These are phyloP conservation scores for Anaeramoeba ignava DNA, from an alignment of 78 protist genomes.

Conservation along the genomic window DNA sequence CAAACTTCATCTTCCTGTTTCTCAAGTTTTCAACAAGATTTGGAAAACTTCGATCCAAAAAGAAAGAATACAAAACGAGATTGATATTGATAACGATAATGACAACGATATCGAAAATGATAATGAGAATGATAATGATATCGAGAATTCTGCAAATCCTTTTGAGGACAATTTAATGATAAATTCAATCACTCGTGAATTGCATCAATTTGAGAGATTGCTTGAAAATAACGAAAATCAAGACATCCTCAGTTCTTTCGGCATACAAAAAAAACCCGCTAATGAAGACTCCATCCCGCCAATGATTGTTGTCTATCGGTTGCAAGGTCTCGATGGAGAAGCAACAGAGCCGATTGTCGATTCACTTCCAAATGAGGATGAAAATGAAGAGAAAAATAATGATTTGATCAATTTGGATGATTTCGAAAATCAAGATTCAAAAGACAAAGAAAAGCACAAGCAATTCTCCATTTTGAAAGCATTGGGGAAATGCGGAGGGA, in stretches of 20 bases:
- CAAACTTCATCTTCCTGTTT: slow-evolving; percentile 61
- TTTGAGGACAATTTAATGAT: neutral
- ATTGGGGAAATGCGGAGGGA: too few species aligned
- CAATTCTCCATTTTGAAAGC: too few species aligned
- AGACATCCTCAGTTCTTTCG: neutral
- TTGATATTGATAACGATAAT: neutral
- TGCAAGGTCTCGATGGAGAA: slow-evolving; percentile 76
- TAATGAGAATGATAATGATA: neutral
- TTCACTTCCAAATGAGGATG: too few species aligned
- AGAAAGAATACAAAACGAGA: slow-evolving; percentile 55
- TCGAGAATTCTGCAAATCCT: neutral
- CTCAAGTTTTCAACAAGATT: neutral
- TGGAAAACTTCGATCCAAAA: slow-evolving; percentile 34
- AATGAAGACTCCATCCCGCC: slow-evolving; percentile 29
- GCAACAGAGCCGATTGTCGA: slow-evolving; percentile 58
- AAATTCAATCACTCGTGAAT: neutral
- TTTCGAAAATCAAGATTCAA: too few species aligned
- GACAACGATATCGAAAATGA: neutral
- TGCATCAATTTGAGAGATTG: neutral
- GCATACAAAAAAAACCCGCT: neutral
- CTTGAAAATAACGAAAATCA: neutral
- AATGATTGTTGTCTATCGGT: slow-evolving; percentile 63
- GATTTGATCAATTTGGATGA: too few species aligned
- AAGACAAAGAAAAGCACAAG: too few species aligned
- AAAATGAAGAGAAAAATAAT: too few species aligned